Conservation (phyloP, 1,284 basidiomycete species). For the Athelia psychrophila region DNA sequence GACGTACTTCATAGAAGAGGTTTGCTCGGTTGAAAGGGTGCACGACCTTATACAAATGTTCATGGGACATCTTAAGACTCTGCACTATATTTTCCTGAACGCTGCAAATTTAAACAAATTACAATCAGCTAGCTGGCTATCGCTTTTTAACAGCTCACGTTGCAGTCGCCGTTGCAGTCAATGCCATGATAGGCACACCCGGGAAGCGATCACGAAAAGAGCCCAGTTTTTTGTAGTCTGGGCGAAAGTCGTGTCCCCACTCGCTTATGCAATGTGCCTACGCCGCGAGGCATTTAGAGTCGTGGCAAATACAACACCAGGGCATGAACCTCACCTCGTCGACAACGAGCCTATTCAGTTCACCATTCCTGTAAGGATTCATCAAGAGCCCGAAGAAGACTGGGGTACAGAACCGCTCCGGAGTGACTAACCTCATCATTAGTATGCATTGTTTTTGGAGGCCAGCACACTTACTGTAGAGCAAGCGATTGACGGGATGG, state of each 20-base stretch:
- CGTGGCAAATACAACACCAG: not conserved
- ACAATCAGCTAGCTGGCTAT: slow-evolving; percentile 4
- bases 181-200: slow-evolving; percentile 77
- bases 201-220: slow-evolving; percentile 67
- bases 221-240: slow-evolving; percentile 71
- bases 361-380: slow-evolving; percentile 47
- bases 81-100: slow-evolving; percentile 72
- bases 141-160: slow-evolving; percentile 33
- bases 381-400: slow-evolving; percentile 55
- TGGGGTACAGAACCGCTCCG: slow-evolving; percentile 63
- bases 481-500: slow-evolving; percentile 56
- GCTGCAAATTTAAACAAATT: slow-evolving; percentile 32
- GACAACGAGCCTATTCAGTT: slow-evolving; percentile 71
- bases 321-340: slow-evolving; percentile 75
- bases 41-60: slow-evolving; percentile 58
- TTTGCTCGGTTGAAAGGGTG: slow-evolving; percentile 82
- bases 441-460: not conserved
- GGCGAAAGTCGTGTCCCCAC: slow-evolving; percentile 83
- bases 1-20: slow-evolving; percentile 73
- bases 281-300: not conserved
- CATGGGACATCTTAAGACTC: slow-evolving; percentile 57
- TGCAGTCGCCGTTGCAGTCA: slow-evolving; percentile 76
- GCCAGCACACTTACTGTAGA: slow-evolving; percentile 60
- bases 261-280: slow-evolving; percentile 87
- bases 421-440: slow-evolving; percentile 50